Percentiles rank a stretch among this genome's conserved stretches.
phyloP scores from a whole-genome alignment of 2,329 filamentous ascomycete species.

The Didymella exigua region DNA sequence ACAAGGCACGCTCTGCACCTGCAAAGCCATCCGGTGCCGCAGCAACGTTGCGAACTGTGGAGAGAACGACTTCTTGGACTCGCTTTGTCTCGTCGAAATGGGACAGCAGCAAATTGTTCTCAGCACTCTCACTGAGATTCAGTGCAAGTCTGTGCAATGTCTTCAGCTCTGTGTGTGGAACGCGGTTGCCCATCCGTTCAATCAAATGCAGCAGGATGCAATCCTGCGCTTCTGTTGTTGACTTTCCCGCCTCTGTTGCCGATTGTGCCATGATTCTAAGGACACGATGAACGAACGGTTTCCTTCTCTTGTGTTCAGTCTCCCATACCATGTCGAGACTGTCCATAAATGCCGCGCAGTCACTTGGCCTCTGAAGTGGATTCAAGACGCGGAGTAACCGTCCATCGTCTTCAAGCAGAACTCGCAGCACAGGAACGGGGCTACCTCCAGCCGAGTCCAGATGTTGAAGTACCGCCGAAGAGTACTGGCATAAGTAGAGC shows the following conservation, averaged over 20 bases:
- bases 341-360: constrained; percentile 1
- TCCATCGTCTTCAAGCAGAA: not conserved
- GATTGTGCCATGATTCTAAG: not conserved
- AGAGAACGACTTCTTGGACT: not conserved
- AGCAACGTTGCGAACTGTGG: constrained; percentile 2
- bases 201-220: constrained; percentile 3
- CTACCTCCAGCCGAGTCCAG: not conserved
- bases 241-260: not conserved
- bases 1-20: constrained; percentile 13
- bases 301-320: not conserved
- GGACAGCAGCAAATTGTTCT: not conserved
- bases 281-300: not conserved
- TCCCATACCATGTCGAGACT: not conserved
- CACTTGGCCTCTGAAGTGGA: not conserved
- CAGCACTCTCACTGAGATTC: not conserved
- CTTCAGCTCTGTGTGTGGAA: not conserved
- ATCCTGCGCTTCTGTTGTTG: constrained; percentile 6
- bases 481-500: constrained; percentile 5
- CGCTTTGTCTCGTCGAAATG: not conserved
- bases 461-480: not conserved
- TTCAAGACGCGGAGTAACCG: not conserved
- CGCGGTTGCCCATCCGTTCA: not conserved
- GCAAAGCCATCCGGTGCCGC: not conserved
- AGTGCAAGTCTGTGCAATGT: constrained; percentile 3
- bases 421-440: not conserved